These are phyloP conservation scores for Peniophora sp. DNA, from an alignment of 1,284 basidiomycete species.

Conservation along the genomic window DNA sequence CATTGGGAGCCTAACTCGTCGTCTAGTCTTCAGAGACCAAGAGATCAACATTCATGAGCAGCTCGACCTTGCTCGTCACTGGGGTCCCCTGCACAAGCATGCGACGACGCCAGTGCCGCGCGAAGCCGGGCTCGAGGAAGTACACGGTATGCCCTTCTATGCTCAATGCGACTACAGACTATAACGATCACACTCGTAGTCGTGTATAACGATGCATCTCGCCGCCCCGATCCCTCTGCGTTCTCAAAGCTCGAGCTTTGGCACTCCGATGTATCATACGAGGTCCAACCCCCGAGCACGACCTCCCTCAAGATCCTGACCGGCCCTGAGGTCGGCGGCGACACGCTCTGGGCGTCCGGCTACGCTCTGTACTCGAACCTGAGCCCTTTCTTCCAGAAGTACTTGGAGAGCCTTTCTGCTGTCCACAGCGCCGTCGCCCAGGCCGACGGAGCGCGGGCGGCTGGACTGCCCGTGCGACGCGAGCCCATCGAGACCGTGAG, in stretches of 20 bases:
- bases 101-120: constrained; percentile 72
- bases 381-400: constrained; percentile 58
- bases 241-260: constrained; percentile 77
- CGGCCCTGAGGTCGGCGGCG: constrained; percentile 57
- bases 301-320: constrained; percentile 66
- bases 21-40: constrained; percentile 64
- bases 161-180: too few species aligned
- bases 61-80: constrained; percentile 65
- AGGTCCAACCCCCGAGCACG: constrained; percentile 63
- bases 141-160: constrained; percentile 48
- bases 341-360: constrained; percentile 65
- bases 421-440: constrained; percentile 65
- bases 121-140: constrained; percentile 67
- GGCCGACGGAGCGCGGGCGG: constrained; percentile 57
- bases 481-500: constrained; percentile 56
- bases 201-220: constrained; percentile 61
- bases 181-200: constrained; percentile 40
- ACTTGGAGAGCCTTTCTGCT: constrained; percentile 57
- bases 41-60: constrained; percentile 64
- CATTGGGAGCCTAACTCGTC: constrained; percentile 7
- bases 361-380: constrained; percentile 66
- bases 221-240: constrained; percentile 60
- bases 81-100: constrained; percentile 76
- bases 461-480: constrained; percentile 57
- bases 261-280: constrained; percentile 79